Percentiles rank a stretch among this genome's conserved stretches.
Conservation (phyloP, 441 rosid genomes). For the Erodium trifolium region DNA sequence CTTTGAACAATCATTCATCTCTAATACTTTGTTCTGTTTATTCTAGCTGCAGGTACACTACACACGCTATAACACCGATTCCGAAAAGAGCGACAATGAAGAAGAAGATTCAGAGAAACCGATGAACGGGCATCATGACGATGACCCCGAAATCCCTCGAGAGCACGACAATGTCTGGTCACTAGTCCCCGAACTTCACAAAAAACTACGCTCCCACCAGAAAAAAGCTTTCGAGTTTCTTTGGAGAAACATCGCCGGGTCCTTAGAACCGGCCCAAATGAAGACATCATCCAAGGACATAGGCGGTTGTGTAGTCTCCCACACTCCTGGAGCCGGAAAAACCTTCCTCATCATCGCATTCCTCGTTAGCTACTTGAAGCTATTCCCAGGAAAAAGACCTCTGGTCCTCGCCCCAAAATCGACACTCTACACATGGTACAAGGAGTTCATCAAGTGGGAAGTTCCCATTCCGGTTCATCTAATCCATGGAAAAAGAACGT, state of each 20-base stretch:
- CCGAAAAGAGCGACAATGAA: constrained; percentile 21
- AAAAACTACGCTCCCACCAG: constrained; percentile 66
- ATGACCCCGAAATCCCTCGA: constrained; percentile 26
- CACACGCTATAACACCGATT: constrained; percentile 38
- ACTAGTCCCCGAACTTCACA: constrained; percentile 61
- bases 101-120: constrained; percentile 27
- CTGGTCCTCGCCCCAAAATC: constrained; percentile 91
- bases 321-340: constrained; percentile 94
- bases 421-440: constrained; percentile 89
- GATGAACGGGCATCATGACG: constrained; percentile 28
- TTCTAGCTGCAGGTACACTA: constrained; percentile 32
- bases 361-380: constrained; percentile 76
- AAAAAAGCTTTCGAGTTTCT: constrained; percentile 82
- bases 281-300: constrained; percentile 37
- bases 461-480: constrained; percentile 79
- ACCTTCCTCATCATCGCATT: constrained; percentile 87
- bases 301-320: constrained; percentile 91
- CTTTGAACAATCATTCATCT: constrained; percentile 9
- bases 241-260: constrained; percentile 75
- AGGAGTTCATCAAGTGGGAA: constrained; percentile 91
- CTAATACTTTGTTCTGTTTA: constrained; percentile 14
- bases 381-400: constrained; percentile 82
- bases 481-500: constrained; percentile 76
- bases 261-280: constrained; percentile 54
- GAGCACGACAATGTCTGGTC: constrained; percentile 72